These are phyloP conservation scores for Umbelopsis sp. DNA, from an alignment of 192 early-diverging fungal species.

Conservation along the genomic window DNA sequence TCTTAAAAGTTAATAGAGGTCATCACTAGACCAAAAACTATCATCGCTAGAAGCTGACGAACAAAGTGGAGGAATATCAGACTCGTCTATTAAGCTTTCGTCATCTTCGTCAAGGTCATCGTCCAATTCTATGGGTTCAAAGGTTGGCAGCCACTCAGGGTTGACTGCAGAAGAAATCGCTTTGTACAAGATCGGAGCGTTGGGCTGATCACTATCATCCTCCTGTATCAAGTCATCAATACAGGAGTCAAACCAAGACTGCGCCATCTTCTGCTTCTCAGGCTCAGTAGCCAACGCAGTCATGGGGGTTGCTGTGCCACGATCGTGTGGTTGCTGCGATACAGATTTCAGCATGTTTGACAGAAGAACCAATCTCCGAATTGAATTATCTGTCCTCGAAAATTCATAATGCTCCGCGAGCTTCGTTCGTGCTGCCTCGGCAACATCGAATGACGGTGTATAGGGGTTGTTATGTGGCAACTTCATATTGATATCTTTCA, in stretches of 20 bases:
- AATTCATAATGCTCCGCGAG: conserved; percentile 28
- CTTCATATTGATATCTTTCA: not conserved
- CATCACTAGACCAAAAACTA: conserved; percentile 13
- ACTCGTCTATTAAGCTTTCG: not conserved
- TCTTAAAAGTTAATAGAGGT: not conserved
- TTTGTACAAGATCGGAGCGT: not conserved
- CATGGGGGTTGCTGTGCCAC: not conserved
- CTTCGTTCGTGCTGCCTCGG: conserved; percentile 20
- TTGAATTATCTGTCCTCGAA: conserved; percentile 26
- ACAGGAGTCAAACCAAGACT: conserved; percentile 24
- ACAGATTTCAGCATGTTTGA: conserved; percentile 19
- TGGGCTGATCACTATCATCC: not conserved
- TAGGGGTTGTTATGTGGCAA: not conserved
- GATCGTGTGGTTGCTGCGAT: not conserved
- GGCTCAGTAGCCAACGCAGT: no score
- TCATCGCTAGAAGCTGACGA: conserved; percentile 17
- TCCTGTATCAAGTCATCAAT: conserved; percentile 16
- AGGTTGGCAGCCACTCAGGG: not conserved
- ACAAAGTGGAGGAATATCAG: not conserved
- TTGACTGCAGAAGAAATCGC: not conserved
- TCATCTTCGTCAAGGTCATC: conserved; percentile 4
- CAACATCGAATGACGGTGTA: not conserved
- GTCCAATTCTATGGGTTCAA: not conserved
- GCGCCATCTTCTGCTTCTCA: conserved; percentile 8
- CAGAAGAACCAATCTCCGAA: conserved; percentile 24